Evolutionary conservation across 352 stramenopile genomes (phyloP).

Genomic region (Blastocystis hominis): DNA sequence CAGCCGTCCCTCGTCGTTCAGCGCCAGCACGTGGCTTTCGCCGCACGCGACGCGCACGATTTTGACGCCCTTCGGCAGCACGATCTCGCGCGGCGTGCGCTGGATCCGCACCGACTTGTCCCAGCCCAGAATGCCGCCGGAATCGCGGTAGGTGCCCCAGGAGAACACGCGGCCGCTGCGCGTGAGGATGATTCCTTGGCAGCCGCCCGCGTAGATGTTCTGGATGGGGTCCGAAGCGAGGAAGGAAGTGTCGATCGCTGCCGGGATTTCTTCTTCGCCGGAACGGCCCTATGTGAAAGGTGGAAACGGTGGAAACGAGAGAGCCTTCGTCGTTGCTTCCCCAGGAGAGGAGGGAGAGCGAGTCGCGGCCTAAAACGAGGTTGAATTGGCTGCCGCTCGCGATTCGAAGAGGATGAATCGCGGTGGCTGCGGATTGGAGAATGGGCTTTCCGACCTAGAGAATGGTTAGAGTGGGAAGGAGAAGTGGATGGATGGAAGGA

Average conservation of each 20-base stretch:
- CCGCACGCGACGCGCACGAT: conserved; percentile 8
- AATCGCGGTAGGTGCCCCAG: conserved; percentile 48
- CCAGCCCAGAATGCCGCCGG: conserved; percentile 17
- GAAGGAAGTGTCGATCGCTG: not conserved
- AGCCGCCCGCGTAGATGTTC: not conserved
- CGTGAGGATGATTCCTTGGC: not conserved
- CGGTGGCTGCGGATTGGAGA: not conserved
- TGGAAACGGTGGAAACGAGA: not conserved
- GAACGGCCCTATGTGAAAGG: not conserved
- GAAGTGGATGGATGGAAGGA: not conserved
- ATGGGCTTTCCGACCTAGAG: conserved; percentile 26
- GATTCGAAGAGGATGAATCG: not conserved
- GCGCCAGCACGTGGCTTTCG: conserved; percentile 11
- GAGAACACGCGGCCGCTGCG: not conserved
- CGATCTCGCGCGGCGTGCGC: not conserved
- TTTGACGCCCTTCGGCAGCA: not conserved
- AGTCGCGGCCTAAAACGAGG: not conserved
- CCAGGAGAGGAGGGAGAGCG: not conserved
- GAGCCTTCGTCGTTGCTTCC: conserved; percentile 21
- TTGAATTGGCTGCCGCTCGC: conserved; percentile 10
- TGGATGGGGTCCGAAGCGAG: not conserved
- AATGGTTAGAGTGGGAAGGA: not conserved
- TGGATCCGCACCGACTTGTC: not conserved
- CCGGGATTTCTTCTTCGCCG: not conserved
- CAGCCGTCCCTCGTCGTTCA: not conserved